Base-by-base conservation (phyloP, 495 filamentous ascomycete genomes). In the Daldinia childiae region DNA sequence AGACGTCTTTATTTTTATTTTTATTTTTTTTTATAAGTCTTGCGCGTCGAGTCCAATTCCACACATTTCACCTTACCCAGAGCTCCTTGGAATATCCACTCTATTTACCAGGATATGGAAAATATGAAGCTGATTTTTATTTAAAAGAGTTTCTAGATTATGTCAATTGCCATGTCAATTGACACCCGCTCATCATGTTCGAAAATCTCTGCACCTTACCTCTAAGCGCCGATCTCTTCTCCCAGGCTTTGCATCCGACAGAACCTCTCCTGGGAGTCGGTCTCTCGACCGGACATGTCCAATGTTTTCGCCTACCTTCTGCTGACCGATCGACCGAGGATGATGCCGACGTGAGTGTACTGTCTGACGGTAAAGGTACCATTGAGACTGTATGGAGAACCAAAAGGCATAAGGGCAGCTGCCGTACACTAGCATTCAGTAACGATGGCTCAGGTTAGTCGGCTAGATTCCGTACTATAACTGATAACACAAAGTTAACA, bases 131-230 rank as follows among this genome's bases (percentile, higher is more conserved):
- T 5, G 7, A 48, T 21, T 19, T 24, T 21, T 21, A 48, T 24
- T 24, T 48, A 2, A 24, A 48, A 9, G 5, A 3, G 9, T 48
- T 48, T 24, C 19, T 48, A 19, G 19, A 48, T 48, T 30, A 54
- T 54, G 27, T 7, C 50, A 54, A 54, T 54, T 54, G 27, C 24
- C 34, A 34, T 43, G 54, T 34, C 43, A 43, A 51, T 43, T 36
- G 19, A 21, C 7, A 43, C 39, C 32, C 48, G 43, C 17, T 29
- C 69, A 68, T 43, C 68, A 85, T 86, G 91, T 90, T 93, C 74
- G 93, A 97, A 78, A 94, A 90, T 64, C 86, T 96, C 66, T 97
- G 94, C 84, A 92, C 91, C n/a, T 85, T 98, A 17, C 91, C 93
- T 65, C 87, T 99, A 38, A 85, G 89, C 43, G 86, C 93, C 68